Percentiles rank a stretch among this genome's conserved stretches.
Evolutionary conservation across 306 rosid species (phyloP).

Genomic region (Fagus crenata): DNA sequence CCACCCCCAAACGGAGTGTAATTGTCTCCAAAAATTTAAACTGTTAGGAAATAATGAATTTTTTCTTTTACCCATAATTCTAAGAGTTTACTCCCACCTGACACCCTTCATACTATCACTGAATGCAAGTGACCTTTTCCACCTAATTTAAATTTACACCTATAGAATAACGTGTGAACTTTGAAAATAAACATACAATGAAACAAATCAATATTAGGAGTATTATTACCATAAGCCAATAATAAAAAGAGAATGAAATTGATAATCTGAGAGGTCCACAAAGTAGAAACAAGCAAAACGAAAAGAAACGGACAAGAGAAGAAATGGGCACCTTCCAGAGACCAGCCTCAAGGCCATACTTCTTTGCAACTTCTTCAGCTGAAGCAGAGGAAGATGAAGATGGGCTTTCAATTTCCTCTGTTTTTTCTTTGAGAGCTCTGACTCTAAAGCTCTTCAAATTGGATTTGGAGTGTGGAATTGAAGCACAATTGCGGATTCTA

Average conservation of each 20-base stretch:
- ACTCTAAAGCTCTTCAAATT: constrained; percentile 50
- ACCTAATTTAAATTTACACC: neutral
- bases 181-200: neutral
- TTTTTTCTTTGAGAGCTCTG: constrained; percentile 68
- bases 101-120: neutral
- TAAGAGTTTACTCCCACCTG: neutral
- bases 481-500: constrained; percentile 25
- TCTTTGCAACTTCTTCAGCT: constrained; percentile 73
- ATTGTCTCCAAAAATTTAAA: no score
- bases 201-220: neutral
- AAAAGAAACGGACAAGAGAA: neutral
- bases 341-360: constrained; percentile 93
- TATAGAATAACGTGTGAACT: neutral
- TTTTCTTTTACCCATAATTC: no score
- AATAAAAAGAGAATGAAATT: neutral
- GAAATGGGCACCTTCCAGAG: constrained; percentile 77
- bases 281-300: constrained; percentile 5
- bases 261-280: neutral
- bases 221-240: neutral
- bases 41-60: no score
- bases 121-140: neutral
- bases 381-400: constrained; percentile 39
- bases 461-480: constrained; percentile 31
- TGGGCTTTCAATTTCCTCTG: constrained; percentile 63
- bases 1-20: no score